These are phyloP conservation scores for Apiosordaria backusii DNA, from an alignment of 495 filamentous ascomycete species.

Conservation along the genomic window DNA sequence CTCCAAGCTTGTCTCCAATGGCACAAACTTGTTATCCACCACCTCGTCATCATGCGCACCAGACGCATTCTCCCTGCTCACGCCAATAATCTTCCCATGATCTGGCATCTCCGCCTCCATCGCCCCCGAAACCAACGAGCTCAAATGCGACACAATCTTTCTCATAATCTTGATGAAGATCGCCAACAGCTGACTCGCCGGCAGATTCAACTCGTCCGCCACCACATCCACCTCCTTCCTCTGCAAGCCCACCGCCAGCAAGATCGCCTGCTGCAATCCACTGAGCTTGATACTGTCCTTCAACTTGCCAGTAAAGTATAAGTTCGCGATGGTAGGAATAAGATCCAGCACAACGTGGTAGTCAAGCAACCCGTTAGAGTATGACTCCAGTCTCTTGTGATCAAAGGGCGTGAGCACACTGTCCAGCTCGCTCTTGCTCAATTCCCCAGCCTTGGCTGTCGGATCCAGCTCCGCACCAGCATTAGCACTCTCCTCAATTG, in stretches of 20 bases:
- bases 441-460: slow-evolving; percentile 43
- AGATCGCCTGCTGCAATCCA: slow-evolving; percentile 75
- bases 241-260: slow-evolving; percentile 86
- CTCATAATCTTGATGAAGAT: slow-evolving; percentile 96
- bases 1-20: slow-evolving; percentile 68
- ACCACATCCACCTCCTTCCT: slow-evolving; percentile 77
- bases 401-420: slow-evolving; percentile 80
- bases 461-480: slow-evolving; percentile 62
- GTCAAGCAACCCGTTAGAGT: slow-evolving; percentile 93
- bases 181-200: slow-evolving; percentile 76
- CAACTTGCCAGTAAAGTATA: slow-evolving; percentile 79
- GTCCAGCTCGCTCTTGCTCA: slow-evolving; percentile 73
- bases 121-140: slow-evolving; percentile 66
- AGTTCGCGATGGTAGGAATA: slow-evolving; percentile 70
- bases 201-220: slow-evolving; percentile 73
- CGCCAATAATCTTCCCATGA: slow-evolving; percentile 45
- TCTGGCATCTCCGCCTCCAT: slow-evolving; percentile 68
- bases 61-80: slow-evolving; percentile 51
- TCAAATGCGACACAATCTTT: slow-evolving; percentile 77
- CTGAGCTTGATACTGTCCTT: slow-evolving; percentile 62
- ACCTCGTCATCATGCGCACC: slow-evolving; percentile 58
- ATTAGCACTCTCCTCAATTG: slow-evolving; percentile 81
- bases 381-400: slow-evolving; percentile 88
- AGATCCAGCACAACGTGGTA: slow-evolving; percentile 97
- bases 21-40: slow-evolving; percentile 59